Evolutionary conservation across 1,139 yeast species (phyloP).

Genomic region (Kodamaea ohmeri): DNA sequence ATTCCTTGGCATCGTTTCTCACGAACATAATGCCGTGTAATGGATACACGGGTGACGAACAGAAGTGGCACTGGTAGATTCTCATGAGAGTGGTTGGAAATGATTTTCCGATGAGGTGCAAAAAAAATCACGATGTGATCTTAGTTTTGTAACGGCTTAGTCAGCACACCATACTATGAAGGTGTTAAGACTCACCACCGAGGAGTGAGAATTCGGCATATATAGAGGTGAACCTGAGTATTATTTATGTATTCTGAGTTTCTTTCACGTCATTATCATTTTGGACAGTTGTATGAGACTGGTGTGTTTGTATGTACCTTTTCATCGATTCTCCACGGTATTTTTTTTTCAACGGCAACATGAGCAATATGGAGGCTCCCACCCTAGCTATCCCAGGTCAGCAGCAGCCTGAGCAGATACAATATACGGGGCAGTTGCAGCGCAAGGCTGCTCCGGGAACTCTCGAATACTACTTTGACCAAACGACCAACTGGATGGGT

Average conservation of each 20-base stretch:
- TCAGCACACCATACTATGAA: too few species aligned
- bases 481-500: slow-evolving; percentile 59
- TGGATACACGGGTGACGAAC: slow-evolving; percentile 96
- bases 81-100: slow-evolving; percentile 53
- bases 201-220: too few species aligned
- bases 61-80: slow-evolving; percentile 91
- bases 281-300: too few species aligned
- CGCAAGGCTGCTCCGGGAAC: slow-evolving; percentile 44
- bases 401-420: slow-evolving; percentile 21
- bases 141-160: background rate
- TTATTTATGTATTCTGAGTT: too few species aligned
- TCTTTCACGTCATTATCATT: too few species aligned
- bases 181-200: too few species aligned
- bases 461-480: slow-evolving; percentile 68
- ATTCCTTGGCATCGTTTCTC: slow-evolving; percentile 96
- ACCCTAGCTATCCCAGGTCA: slow-evolving; percentile 62
- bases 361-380: slow-evolving; percentile 47
- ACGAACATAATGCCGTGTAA: slow-evolving; percentile 98
- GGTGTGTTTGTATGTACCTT: too few species aligned
- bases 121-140: slow-evolving; percentile 10
- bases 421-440: slow-evolving; percentile 44
- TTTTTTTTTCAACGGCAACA: slow-evolving; percentile 5
- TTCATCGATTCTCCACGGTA: background rate
- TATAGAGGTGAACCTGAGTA: too few species aligned
- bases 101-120: slow-evolving; percentile 10